Conservation (phyloP, 495 filamentous ascomycete species). For the Physcia stellaris region DNA sequence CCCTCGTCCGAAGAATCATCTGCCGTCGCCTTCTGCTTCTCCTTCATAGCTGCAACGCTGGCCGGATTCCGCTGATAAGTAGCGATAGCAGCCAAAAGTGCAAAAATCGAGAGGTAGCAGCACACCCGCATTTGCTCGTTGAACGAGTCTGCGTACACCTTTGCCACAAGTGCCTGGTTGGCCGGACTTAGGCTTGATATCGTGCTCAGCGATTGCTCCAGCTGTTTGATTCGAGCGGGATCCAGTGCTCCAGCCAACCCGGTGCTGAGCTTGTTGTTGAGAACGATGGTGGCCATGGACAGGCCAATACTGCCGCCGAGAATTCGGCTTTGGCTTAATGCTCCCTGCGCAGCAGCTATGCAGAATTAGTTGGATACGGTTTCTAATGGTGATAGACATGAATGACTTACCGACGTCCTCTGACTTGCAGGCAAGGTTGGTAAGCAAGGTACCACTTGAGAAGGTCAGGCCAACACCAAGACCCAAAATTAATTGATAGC, state of each 20-base stretch:
- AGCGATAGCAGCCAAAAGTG: constrained; percentile 2
- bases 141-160: constrained; percentile 7
- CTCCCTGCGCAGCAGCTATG: constrained; percentile 38
- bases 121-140: constrained; percentile 8
- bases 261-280: constrained; percentile 17
- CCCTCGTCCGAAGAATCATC: neutral
- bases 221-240: constrained; percentile 12
- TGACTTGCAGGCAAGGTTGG: constrained; percentile 32
- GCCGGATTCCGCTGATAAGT: constrained; percentile 5
- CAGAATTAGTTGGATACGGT: neutral
- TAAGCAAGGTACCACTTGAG: constrained; percentile 35
- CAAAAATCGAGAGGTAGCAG: constrained; percentile 5
- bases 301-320: constrained; percentile 45
- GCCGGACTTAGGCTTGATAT: neutral
- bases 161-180: neutral
- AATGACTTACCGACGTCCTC: constrained; percentile 29
- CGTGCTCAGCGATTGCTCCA: neutral
- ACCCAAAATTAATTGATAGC: constrained; percentile 40
- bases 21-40: constrained; percentile 1
- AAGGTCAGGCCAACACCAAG: constrained; percentile 39
- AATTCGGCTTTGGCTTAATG: constrained; percentile 40
- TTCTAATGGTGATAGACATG: neutral
- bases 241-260: constrained; percentile 14
- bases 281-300: constrained; percentile 24
- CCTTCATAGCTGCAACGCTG: constrained; percentile 4